These are phyloP conservation scores for Arctium minus DNA, from an alignment of 129 eudicot genomes.

Conservation along the genomic window DNA sequence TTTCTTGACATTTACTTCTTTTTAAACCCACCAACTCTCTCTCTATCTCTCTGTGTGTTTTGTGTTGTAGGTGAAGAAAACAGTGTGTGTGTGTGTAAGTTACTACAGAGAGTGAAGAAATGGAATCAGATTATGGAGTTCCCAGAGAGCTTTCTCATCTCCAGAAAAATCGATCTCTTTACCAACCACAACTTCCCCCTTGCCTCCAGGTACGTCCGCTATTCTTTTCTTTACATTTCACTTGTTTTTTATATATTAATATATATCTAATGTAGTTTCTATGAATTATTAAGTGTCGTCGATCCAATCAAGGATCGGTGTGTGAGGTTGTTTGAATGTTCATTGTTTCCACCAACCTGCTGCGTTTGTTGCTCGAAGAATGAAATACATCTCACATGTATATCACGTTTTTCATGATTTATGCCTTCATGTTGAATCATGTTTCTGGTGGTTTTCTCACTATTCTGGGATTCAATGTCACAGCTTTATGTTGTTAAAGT, in stretches of 20 bases:
- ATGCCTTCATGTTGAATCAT: not conserved
- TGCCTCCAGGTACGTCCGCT: conserved; percentile 61
- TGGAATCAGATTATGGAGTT: conserved; percentile 85
- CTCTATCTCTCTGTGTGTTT: not conserved
- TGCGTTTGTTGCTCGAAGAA: not conserved
- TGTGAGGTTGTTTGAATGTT: not conserved
- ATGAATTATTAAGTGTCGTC: not conserved
- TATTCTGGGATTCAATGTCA: not conserved
- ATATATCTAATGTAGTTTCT: not conserved
- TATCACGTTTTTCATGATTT: not conserved
- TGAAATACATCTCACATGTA: not conserved
- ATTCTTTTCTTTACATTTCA: not conserved
- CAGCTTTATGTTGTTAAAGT: not conserved
- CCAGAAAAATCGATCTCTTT: conserved; percentile 60
- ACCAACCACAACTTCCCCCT: conserved; percentile 75
- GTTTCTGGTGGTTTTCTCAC: not conserved
- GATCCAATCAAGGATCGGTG: conserved; percentile 1
- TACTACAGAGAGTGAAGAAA: not conserved
- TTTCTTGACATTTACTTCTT: not conserved
- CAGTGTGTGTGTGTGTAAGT: not conserved
- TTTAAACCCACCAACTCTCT: not conserved
- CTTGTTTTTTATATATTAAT: too few relatives aligned
- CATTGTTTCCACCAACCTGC: not conserved
- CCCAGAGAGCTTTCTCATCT: conserved; percentile 70
- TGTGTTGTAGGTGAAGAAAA: not conserved